Conservation (phyloP, 208 protist genomes). For the Crithidia brevicula region DNA sequence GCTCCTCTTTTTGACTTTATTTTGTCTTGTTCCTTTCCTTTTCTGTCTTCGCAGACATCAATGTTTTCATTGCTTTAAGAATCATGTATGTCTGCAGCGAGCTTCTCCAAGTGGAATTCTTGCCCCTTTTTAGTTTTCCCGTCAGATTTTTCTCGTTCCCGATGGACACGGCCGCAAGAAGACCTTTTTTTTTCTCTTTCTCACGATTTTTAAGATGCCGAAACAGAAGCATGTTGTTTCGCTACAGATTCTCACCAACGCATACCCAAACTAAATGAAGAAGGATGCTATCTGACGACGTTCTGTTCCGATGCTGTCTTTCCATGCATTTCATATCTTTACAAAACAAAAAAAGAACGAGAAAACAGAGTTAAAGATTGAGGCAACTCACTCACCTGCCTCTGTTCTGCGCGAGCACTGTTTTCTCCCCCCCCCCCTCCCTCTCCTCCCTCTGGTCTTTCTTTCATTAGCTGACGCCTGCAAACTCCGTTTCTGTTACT, state of each 20-base stretch:
- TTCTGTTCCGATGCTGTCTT: too few relatives aligned
- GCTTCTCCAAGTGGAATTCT: not conserved
- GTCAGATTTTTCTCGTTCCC: not conserved
- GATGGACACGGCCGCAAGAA: not conserved
- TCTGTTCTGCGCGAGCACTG: too few relatives aligned
- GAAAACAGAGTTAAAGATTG: not conserved
- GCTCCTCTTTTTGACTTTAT: not conserved
- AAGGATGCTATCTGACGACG: too few relatives aligned
- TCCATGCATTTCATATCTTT: too few relatives aligned
- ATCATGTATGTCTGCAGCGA: not conserved
- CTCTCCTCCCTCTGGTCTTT: too few relatives aligned
- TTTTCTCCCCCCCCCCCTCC: too few relatives aligned
- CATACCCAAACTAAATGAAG: too few relatives aligned
- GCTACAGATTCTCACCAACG: not conserved
- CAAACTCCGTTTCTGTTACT: slow-evolving; percentile 1
- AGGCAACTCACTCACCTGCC: not conserved
- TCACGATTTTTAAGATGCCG: not conserved
- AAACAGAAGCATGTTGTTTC: slow-evolving; percentile 26
- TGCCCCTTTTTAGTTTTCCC: not conserved
- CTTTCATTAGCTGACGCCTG: too few relatives aligned
- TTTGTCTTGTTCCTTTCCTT: not conserved
- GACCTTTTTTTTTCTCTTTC: slow-evolving; percentile 3
- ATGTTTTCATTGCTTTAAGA: slow-evolving; percentile 5
- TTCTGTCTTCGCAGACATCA: slow-evolving; percentile 4
- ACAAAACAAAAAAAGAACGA: not conserved